These are phyloP conservation scores for Eutrema heterophyllum DNA, from an alignment of 345 rosid species.

Conservation along the genomic window DNA sequence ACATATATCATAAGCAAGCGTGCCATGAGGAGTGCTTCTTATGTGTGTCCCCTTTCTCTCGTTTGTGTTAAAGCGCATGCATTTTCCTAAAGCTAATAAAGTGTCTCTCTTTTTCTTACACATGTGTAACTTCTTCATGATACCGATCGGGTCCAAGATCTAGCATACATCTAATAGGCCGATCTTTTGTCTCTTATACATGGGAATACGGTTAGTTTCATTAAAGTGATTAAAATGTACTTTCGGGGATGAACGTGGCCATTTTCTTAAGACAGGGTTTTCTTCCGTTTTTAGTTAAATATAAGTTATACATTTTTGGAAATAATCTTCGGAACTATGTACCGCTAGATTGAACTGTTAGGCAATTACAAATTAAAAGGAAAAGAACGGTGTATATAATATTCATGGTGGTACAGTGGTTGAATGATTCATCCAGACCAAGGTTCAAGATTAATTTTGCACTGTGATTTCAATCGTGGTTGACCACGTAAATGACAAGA, in stretches of 20 bases:
- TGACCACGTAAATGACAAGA: not conserved
- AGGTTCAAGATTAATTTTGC: not conserved
- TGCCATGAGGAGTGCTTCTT: constrained; percentile 29
- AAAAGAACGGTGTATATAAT: not conserved
- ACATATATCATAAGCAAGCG: constrained; percentile 22
- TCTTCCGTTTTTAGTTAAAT: not conserved
- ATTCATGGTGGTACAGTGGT: not conserved
- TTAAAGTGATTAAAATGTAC: not conserved
- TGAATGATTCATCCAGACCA: not conserved
- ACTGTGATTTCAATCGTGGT: not conserved
- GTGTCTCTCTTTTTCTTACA: constrained; percentile 21
- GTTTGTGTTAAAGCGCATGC: constrained; percentile 26
- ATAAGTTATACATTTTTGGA: not conserved
- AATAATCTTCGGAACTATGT: not conserved
- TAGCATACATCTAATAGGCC: not conserved
- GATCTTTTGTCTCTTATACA: constrained; percentile 7
- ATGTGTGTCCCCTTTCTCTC: constrained; percentile 9
- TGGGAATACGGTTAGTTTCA: not conserved
- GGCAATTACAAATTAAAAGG: not conserved
- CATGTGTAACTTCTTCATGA: constrained; percentile 21
- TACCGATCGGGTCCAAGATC: constrained; percentile 18
- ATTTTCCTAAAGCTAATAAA: constrained; percentile 22
- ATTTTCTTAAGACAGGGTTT: not conserved
- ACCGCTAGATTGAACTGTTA: not conserved
- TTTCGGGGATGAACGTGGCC: not conserved